These are phyloP conservation scores for Colletotrichum liaoningense DNA, from an alignment of 2,329 filamentous ascomycete genomes.

Conservation along the genomic window DNA sequence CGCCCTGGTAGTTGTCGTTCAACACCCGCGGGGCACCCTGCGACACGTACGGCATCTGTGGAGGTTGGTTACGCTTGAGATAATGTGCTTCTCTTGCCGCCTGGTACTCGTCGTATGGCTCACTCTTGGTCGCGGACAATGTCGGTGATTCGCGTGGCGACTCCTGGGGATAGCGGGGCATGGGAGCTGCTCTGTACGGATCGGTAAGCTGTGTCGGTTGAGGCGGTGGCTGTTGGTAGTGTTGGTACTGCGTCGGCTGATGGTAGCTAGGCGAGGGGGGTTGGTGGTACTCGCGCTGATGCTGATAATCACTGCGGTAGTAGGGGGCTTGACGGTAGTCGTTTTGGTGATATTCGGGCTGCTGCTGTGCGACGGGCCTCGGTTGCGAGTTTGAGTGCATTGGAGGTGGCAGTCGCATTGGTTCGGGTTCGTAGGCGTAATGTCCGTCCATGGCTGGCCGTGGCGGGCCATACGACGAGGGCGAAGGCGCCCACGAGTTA, in stretches of 20 bases:
- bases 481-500: conserved; percentile 43
- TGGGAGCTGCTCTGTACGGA: conserved; percentile 21
- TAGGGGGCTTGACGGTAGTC: not conserved
- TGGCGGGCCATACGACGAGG: conserved; percentile 41
- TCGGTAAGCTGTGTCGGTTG: conserved; percentile 18
- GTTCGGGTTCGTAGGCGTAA: conserved; percentile 42
- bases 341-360: conserved; percentile 20
- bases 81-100: conserved; percentile 27
- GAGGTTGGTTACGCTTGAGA: conserved; percentile 24
- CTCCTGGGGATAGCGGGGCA: conserved; percentile 12
- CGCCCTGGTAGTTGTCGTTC: conserved; percentile 27
- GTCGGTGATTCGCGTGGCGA: conserved; percentile 5
- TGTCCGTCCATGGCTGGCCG: conserved; percentile 39
- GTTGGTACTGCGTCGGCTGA: conserved; percentile 35
- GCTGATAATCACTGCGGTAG: not conserved
- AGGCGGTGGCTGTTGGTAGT: conserved; percentile 37
- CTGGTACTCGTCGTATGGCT: conserved; percentile 21
- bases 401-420: conserved; percentile 42
- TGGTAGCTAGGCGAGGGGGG: conserved; percentile 38
- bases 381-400: conserved; percentile 37
- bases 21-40: conserved; percentile 21
- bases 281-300: conserved; percentile 36
- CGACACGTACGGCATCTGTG: conserved; percentile 3
- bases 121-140: not conserved
- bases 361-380: conserved; percentile 1